A percentile compares a stretch with the other conserved stretches of the same genome.
Evolutionary conservation across 306 rosid species (phyloP).

Genomic region (Luffa aegyptiaca): DNA sequence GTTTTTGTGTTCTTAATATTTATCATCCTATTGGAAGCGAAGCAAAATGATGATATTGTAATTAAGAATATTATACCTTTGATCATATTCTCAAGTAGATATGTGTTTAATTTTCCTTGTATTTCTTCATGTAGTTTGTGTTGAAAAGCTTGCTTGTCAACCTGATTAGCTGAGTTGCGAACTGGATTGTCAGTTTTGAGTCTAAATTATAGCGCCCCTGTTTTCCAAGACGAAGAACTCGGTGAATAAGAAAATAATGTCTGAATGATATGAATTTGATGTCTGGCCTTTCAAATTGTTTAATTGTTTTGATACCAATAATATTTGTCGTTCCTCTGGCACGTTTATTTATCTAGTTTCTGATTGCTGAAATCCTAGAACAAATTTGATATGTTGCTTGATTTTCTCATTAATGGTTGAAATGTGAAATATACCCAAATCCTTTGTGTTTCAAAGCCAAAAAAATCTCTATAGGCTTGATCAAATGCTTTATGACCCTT

Average conservation of each 20-base stretch:
- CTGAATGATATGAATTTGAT: not conserved
- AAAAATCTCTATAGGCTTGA: not conserved
- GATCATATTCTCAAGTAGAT: not conserved
- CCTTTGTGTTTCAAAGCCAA: not conserved
- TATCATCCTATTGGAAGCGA: not conserved
- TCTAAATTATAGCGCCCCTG: not conserved
- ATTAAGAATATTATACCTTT: not conserved
- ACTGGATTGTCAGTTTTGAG: not conserved
- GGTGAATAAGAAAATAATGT: constrained; percentile 1
- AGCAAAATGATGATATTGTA: not conserved
- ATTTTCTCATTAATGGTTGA: not conserved
- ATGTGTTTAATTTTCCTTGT: not conserved
- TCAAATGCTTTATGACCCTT: not conserved
- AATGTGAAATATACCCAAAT: not conserved
- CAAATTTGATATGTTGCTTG: not conserved
- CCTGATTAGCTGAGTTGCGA: not conserved
- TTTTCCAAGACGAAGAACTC: not conserved
- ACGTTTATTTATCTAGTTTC: not conserved
- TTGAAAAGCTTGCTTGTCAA: not conserved
- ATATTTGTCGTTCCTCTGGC: not conserved
- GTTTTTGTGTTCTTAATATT: not conserved
- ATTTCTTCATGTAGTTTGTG: constrained; percentile 3
- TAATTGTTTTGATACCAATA: not conserved
- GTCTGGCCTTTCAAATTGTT: constrained; percentile 3
- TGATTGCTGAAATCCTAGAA: not conserved